Conservation (phyloP, 2,329 filamentous ascomycete species). For the Cladosporium sp. region DNA sequence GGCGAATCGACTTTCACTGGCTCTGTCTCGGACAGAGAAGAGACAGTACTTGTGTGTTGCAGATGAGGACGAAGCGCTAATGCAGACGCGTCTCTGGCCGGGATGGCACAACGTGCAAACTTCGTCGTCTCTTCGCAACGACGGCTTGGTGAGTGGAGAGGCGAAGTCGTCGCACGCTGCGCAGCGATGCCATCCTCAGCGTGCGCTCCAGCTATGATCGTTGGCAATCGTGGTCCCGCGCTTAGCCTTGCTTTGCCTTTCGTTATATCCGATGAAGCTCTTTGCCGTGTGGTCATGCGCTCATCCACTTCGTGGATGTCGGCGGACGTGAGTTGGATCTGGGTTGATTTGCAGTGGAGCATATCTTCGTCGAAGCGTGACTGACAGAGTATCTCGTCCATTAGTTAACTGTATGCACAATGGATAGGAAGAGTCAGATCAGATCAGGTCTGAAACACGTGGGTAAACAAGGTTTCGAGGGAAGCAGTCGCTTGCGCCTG, state of each 20-base stretch:
- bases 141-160: neutral
- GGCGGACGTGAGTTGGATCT: slow-evolving; percentile 24
- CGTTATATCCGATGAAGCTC: neutral
- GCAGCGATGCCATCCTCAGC: neutral
- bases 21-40: neutral
- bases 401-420: too few relatives aligned
- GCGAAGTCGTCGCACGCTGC: neutral
- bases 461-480: too few relatives aligned
- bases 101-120: neutral
- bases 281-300: slow-evolving; percentile 17
- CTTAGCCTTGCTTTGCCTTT: slow-evolving; percentile 20
- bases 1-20: neutral
- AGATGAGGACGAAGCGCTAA: neutral
- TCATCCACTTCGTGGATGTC: slow-evolving; percentile 27
- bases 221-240: slow-evolving; percentile 15
- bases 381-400: too few relatives aligned
- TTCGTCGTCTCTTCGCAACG: neutral
- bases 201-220: neutral
- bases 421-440: too few relatives aligned
- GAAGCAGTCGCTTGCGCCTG: too few relatives aligned
- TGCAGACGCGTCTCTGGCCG: neutral
- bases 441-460: too few relatives aligned
- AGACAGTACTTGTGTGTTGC: neutral
- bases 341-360: slow-evolving; percentile 27
- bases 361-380: slow-evolving; percentile 15